These are phyloP conservation scores for Melastoma malabathricum DNA, from an alignment of 345 rosid species.

Conservation along the genomic window DNA sequence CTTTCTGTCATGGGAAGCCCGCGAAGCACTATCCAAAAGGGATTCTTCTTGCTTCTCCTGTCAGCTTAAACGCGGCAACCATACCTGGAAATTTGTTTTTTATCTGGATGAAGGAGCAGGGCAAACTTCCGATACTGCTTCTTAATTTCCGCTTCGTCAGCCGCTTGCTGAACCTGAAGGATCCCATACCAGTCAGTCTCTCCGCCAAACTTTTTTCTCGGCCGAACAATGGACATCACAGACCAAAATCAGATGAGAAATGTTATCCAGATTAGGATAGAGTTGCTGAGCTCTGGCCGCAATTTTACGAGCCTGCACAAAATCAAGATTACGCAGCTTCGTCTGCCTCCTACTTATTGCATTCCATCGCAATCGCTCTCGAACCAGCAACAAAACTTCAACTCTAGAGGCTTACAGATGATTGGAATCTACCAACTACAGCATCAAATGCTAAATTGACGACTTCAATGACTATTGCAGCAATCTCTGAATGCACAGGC, in stretches of 20 bases:
- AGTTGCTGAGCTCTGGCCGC: slow-evolving; percentile 59
- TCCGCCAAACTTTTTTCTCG: slow-evolving; percentile 38
- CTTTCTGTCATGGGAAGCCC: slow-evolving; percentile 48
- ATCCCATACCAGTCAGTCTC: slow-evolving; percentile 86
- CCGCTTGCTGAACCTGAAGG: slow-evolving; percentile 47
- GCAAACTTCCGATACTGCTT: slow-evolving; percentile 84
- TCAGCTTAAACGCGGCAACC: slow-evolving; percentile 75
- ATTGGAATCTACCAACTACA: too few species aligned
- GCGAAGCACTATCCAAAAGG: slow-evolving; percentile 55
- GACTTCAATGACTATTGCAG: too few species aligned
- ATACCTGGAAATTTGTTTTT: slow-evolving; percentile 84
- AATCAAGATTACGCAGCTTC: slow-evolving; percentile 48
- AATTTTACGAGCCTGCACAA: slow-evolving; percentile 48
- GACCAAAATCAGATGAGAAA: slow-evolving; percentile 56
- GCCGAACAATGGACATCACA: slow-evolving; percentile 82
- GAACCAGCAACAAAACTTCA: too few species aligned
- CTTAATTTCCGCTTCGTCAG: slow-evolving; percentile 58
- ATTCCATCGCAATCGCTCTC: slow-evolving; percentile 29
- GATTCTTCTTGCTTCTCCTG: slow-evolving; percentile 76
- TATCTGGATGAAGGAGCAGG: slow-evolving; percentile 83
- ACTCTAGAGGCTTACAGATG: too few species aligned
- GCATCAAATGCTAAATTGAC: too few species aligned
- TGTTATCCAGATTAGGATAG: slow-evolving; percentile 40
- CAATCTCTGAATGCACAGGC: too few species aligned
- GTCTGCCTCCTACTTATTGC: slow-evolving; percentile 87